Percentiles rank a stretch among this genome's conserved stretches.
Conservation (phyloP, 257 asterid species). For the Cynanchum wilfordii region DNA sequence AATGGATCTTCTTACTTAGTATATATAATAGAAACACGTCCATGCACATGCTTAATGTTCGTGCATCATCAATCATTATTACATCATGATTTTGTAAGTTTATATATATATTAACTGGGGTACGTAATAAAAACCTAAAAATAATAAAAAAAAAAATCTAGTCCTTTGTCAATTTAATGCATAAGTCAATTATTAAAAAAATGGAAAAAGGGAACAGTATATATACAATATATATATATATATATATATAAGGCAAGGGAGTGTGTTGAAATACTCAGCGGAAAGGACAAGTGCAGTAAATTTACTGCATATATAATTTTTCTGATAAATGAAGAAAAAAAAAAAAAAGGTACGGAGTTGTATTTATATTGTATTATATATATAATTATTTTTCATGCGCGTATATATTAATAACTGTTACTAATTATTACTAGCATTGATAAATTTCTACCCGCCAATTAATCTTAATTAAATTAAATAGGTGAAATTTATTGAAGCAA, state of each 20-base stretch:
- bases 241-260: not conserved
- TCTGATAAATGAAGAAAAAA: not conserved
- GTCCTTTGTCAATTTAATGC: no score
- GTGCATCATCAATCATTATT: no score
- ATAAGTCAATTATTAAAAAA: no score
- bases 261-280: not conserved
- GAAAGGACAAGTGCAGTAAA: not conserved
- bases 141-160: no score
- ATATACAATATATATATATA: no score
- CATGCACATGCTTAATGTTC: no score
- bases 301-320: not conserved
- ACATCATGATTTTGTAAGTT: no score
- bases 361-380: not conserved
- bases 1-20: no score
- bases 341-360: not conserved
- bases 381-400: not conserved
- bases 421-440: not conserved
- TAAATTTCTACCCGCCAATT: not conserved
- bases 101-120: no score
- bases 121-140: no score
- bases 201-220: no score
- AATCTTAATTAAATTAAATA: not conserved
- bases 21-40: no score
- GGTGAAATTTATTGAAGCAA: not conserved
- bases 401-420: not conserved